Evolutionary conservation across 192 early-diverging fungal genomes (phyloP).

Genomic region (Podila minutissima): DNA sequence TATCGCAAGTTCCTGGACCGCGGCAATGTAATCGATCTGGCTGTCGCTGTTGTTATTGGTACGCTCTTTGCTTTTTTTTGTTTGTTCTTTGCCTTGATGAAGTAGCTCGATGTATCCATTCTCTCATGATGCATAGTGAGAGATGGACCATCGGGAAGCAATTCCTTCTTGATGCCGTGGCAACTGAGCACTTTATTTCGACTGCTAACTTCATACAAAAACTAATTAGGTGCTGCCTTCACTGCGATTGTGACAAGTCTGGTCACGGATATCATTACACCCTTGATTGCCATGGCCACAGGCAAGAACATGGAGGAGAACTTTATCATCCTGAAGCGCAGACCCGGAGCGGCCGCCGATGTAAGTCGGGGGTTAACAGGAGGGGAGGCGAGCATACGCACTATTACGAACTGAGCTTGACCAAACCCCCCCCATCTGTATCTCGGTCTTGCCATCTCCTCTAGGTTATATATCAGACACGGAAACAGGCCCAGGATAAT

Average conservation of each 20-base stretch:
- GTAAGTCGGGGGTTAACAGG: not conserved
- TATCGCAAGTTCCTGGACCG: conserved; percentile 62
- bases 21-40: conserved; percentile 72
- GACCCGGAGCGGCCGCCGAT: conserved; percentile 15
- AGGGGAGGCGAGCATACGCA: too few relatives aligned
- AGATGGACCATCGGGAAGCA: too few relatives aligned
- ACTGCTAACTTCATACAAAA: not conserved
- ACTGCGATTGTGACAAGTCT: conserved; percentile 50
- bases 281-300: conserved; percentile 64
- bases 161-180: too few relatives aligned
- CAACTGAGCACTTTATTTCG: too few relatives aligned
- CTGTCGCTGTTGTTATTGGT: conserved; percentile 73
- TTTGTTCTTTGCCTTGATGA: not conserved
- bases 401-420: too few relatives aligned
- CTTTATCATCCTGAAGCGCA: conserved; percentile 49
- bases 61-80: not conserved
- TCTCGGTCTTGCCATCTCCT: not conserved
- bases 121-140: not conserved
- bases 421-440: not conserved
- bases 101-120: not conserved
- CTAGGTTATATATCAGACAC: conserved; percentile 1
- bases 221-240: conserved; percentile 39
- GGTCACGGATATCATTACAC: conserved; percentile 66
- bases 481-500: conserved; percentile 37
- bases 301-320: conserved; percentile 56